Evolutionary conservation across 805 yeast species (phyloP).

Genomic region (Zygotorulaspora danielsina): DNA sequence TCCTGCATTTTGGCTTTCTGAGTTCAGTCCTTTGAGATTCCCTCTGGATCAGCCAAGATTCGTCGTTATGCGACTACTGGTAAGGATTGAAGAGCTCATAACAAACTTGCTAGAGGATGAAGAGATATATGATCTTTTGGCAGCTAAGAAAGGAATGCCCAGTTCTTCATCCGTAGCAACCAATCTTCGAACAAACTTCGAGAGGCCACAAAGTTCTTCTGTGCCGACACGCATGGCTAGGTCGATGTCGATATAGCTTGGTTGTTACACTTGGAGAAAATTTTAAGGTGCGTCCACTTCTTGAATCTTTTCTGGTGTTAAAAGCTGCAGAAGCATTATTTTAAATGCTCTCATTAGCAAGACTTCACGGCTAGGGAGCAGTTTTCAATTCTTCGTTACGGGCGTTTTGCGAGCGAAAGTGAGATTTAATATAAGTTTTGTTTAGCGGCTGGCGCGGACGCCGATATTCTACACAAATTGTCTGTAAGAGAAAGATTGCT

Average conservation of each 20-base stretch:
- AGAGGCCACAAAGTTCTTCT: neutral
- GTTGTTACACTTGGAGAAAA: too few relatives aligned
- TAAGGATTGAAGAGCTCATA: slow-evolving; percentile 21
- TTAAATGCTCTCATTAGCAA: too few relatives aligned
- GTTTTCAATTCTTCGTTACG: too few relatives aligned
- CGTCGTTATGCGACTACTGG: slow-evolving; percentile 41
- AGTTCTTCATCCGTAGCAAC: neutral
- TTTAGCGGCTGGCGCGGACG: too few relatives aligned
- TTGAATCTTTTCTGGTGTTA: too few relatives aligned
- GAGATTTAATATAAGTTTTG: too few relatives aligned
- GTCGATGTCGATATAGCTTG: neutral
- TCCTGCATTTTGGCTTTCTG: slow-evolving; percentile 54
- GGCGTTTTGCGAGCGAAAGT: too few relatives aligned
- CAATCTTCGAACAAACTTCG: neutral
- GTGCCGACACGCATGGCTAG: neutral
- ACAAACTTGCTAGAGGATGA: slow-evolving; percentile 3
- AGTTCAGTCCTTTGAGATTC: slow-evolving; percentile 60
- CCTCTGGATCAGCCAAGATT: slow-evolving; percentile 69
- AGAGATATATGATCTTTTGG: slow-evolving; percentile 1
- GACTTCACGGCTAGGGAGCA: too few relatives aligned
- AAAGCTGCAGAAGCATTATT: too few relatives aligned
- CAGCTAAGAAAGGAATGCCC: neutral
- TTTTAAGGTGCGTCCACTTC: too few relatives aligned
- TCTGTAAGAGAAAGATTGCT: too few relatives aligned
- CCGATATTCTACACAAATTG: too few relatives aligned